phyloP scores from a whole-genome alignment of 208 protist genomes.

The Crithidia thermophila region DNA sequence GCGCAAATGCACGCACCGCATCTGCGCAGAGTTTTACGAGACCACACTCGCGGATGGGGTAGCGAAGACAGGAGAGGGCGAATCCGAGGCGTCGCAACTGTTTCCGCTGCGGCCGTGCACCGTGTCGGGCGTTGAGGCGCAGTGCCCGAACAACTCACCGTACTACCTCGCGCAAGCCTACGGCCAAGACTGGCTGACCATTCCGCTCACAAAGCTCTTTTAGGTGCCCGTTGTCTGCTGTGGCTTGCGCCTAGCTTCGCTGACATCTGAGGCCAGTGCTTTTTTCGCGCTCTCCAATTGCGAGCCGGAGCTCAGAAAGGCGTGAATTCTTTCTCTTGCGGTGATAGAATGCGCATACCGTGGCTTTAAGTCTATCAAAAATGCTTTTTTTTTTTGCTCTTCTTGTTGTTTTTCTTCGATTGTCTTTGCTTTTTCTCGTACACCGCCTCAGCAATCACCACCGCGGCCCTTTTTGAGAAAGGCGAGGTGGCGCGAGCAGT shows the following conservation, averaged over 20 bases:
- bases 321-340: too few relatives aligned
- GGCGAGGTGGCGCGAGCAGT: too few relatives aligned
- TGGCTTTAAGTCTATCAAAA: neutral
- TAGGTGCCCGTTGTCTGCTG: slow-evolving; percentile 10
- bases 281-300: too few relatives aligned
- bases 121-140: slow-evolving; percentile 46
- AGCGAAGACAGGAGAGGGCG: slow-evolving; percentile 48
- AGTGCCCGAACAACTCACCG: slow-evolving; percentile 67
- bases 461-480: too few relatives aligned
- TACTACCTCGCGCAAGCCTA: slow-evolving; percentile 74
- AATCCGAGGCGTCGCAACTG: slow-evolving; percentile 40
- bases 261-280: too few relatives aligned
- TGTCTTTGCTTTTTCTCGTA: too few relatives aligned
- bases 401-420: neutral
- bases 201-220: slow-evolving; percentile 69
- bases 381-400: slow-evolving; percentile 4
- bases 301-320: too few relatives aligned
- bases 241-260: too few relatives aligned
- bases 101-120: slow-evolving; percentile 69
- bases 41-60: slow-evolving; percentile 30
- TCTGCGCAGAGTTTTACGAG: slow-evolving; percentile 82
- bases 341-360: neutral
- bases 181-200: slow-evolving; percentile 71
- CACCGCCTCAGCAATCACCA: too few relatives aligned
- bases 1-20: slow-evolving; percentile 75